Evolutionary conservation across 73 alveolate genomes (phyloP), one percentile per base, ranked within the genome.

Genomic region (Paramecium bursaria): DNA sequence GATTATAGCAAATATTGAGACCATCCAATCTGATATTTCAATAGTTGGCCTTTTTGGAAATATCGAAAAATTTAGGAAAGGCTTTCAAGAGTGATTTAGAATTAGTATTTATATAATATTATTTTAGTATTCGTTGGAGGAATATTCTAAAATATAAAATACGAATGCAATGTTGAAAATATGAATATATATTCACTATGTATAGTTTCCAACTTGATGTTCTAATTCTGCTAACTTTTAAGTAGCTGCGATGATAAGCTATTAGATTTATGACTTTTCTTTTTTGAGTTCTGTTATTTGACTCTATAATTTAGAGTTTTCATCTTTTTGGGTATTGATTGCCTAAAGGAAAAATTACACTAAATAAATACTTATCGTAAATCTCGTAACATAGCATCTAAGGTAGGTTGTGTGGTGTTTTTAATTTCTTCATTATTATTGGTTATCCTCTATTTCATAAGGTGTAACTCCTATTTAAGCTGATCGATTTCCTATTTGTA

Each of bases 121-220:
- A n/a, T n/a, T n/a, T n/a, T n/a, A n/a, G n/a, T n/a, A n/a, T n/a
- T n/a, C n/a, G n/a, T n/a, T n/a, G n/a, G n/a, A n/a, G n/a, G n/a
- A n/a, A n/a, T n/a, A n/a, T n/a, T n/a, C n/a, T n/a, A n/a, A n/a
- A n/a, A n/a, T n/a, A n/a, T n/a, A n/a, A n/a, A n/a, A n/a, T n/a
- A n/a, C n/a, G n/a, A n/a, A n/a, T n/a, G n/a, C n/a, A n/a, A n/a
- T n/a, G n/a, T n/a, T n/a, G n/a, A n/a, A n/a, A n/a, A n/a, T n/a
- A n/a, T n/a, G n/a, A n/a, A n/a, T n/a, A n/a, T n/a, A n/a, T n/a
- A n/a, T 39, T 39, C 49, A 39, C 11, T 39, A 67, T 15, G 82
- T 67, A 39, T 67, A 67, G 44, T 67, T 67, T 31, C 82, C 82
- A 39, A 67, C 82, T 67, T 67, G 35, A 67, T 67, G 82, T 42